Conservation (phyloP, 148 eudicot genomes). For the Rhododendron simsii region DNA sequence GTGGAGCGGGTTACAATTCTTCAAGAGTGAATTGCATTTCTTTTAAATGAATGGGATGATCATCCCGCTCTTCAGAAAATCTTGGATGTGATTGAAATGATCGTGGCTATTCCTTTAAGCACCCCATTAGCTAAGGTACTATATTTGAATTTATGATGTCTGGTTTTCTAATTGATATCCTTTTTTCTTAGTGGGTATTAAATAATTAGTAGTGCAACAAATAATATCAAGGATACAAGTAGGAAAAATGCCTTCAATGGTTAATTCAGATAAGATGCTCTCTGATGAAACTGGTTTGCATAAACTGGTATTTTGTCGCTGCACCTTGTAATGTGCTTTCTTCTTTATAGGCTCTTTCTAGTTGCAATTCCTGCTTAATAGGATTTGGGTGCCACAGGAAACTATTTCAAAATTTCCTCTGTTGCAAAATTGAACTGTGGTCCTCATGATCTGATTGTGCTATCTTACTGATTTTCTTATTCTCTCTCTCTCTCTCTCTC, state of each 20-base stretch:
- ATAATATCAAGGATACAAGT: too few species aligned
- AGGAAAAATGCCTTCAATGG: background rate
- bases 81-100: too few species aligned
- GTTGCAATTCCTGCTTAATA: constrained; percentile 71
- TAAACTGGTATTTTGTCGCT: background rate
- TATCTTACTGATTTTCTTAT: background rate
- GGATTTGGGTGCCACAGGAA: constrained; percentile 58
- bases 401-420: constrained; percentile 67
- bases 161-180: too few species aligned
- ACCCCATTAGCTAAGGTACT: too few species aligned
- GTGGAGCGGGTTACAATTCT: constrained; percentile 56
- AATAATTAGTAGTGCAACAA: too few species aligned
- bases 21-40: too few species aligned
- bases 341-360: constrained; percentile 69
- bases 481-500: too few species aligned
- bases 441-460: background rate
- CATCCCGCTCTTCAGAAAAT: too few species aligned
- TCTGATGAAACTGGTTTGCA: background rate
- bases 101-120: too few species aligned
- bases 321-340: constrained; percentile 10
- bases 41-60: too few species aligned
- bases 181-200: too few species aligned
- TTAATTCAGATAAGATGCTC: background rate
- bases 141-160: too few species aligned
- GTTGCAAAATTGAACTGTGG: constrained; percentile 31